Evolutionary conservation across 2,329 filamentous ascomycete species (phyloP).

Genomic region (Thelonectria discophora): DNA sequence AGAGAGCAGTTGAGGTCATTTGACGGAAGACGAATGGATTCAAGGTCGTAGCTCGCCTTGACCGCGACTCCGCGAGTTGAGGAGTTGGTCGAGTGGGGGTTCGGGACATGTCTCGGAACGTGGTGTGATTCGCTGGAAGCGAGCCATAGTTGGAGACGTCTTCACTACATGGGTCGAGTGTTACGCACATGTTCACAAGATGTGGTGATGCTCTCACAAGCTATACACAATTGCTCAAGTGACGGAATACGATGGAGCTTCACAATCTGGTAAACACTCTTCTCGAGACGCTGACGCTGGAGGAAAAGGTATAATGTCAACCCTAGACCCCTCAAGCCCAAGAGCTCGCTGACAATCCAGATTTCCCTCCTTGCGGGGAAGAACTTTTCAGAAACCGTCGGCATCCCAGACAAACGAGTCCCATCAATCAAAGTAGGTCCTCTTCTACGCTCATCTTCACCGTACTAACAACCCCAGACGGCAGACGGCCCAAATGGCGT

Average conservation of each 20-base stretch:
- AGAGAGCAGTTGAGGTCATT: neutral
- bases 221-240: neutral
- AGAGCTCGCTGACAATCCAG: slow-evolving; percentile 15
- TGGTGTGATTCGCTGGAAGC: neutral
- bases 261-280: slow-evolving; percentile 23
- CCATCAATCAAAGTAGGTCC: slow-evolving; percentile 33
- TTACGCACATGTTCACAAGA: neutral
- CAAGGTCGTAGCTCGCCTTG: neutral
- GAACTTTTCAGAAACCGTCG: slow-evolving; percentile 39
- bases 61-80: too few relatives aligned
- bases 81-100: neutral
- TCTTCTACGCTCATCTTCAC: rapidly evolving
- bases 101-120: neutral
- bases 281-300: slow-evolving; percentile 27
- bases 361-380: slow-evolving; percentile 36
- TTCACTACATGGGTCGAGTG: neutral
- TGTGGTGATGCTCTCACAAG: neutral
- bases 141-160: neutral
- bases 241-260: slow-evolving; percentile 17
- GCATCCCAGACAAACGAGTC: slow-evolving; percentile 29
- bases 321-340: neutral
- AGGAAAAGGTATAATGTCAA: slow-evolving; percentile 30
- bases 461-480: slow-evolving; percentile 20
- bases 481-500: slow-evolving; percentile 49
- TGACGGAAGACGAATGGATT: neutral